Evolutionary conservation across 192 early-diverging fungal species (phyloP).

Genomic region (Helicostylum pulchrum): DNA sequence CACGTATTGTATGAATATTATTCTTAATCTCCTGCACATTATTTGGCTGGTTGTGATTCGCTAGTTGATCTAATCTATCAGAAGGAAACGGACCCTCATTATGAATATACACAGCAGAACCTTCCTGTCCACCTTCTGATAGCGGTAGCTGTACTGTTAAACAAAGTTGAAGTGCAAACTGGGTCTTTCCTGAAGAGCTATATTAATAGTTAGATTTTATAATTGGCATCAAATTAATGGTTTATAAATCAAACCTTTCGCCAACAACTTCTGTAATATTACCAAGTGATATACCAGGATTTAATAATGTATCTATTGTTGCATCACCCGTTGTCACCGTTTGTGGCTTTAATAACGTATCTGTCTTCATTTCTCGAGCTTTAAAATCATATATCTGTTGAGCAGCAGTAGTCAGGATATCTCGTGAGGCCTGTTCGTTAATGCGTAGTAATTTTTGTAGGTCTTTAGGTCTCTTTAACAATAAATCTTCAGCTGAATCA

Average conservation of each 20-base stretch:
- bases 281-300: conserved; percentile 55
- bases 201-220: not conserved
- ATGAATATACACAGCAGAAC: conserved; percentile 59
- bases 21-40: conserved; percentile 9
- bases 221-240: not conserved
- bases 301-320: conserved; percentile 52
- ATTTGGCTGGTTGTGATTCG: conserved; percentile 17
- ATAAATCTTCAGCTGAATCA: conserved; percentile 15
- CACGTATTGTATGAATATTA: conserved; percentile 62
- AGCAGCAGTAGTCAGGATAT: conserved; percentile 9
- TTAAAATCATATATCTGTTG: conserved; percentile 10
- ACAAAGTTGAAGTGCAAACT: conserved; percentile 79
- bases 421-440: not conserved
- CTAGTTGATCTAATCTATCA: conserved; percentile 53
- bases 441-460: conserved; percentile 1
- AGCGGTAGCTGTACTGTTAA: conserved; percentile 68
- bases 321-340: conserved; percentile 47
- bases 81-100: conserved; percentile 74
- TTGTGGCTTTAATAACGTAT: not conserved
- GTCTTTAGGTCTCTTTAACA: conserved; percentile 7
- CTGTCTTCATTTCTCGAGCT: not conserved
- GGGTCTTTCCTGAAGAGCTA: conserved; percentile 84
- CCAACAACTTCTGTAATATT: conserved; percentile 74
- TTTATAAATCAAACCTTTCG: conserved; percentile 45
- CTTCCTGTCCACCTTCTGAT: conserved; percentile 49